Base-by-base conservation (phyloP, 441 rosid species). In the Adansonia rubrostipa region DNA sequence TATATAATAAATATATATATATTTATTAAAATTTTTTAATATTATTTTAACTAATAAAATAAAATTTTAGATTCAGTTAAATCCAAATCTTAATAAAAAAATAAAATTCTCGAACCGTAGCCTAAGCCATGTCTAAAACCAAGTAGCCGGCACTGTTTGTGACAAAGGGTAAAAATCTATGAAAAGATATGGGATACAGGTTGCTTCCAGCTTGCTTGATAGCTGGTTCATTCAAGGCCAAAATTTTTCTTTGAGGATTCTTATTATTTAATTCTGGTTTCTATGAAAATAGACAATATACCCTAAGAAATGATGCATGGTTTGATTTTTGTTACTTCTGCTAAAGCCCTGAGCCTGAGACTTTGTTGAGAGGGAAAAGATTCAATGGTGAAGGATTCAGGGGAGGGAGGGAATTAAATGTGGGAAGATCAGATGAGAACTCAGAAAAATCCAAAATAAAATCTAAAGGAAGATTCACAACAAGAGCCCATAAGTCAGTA, bases 401-500 rank as follows among this genome's bases (percentile, higher is more conserved):
- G 6, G 17, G 9, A 2, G 13, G 3, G 11, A 33, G 44, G 1
- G 4, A 74, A 62, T 42, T 74, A 13, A 73, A 74, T 74, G 77
- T 9, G 61, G 56, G 54, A 17, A 14, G 28, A 63, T 63, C 71
- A 75, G 62, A 71, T 75, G 78, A 75, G 79, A 65, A 6, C 33
- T 22, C 51, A 72, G 36, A 28, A 28, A 40, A 54, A 72, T 72
- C 75, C 50, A 72, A 47, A 62, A 28, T 48, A 75, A 75, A 63
- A 75, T 63, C 78, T 33, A 50, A 45, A 3, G 71, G 63, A 75
- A 75, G 78, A 75, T 75, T 50, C n/a, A 47, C n/a, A 62, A 9
- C 8, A 72, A 56, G 42, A 51, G 64, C 45, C 71, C 13, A 64
- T 64, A 1, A 44, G 56, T 48, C 58, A 42, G 64, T 63, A 56